phyloP scores from a whole-genome alignment of 2,329 filamentous ascomycete species.

The Apiospora sp. region DNA sequence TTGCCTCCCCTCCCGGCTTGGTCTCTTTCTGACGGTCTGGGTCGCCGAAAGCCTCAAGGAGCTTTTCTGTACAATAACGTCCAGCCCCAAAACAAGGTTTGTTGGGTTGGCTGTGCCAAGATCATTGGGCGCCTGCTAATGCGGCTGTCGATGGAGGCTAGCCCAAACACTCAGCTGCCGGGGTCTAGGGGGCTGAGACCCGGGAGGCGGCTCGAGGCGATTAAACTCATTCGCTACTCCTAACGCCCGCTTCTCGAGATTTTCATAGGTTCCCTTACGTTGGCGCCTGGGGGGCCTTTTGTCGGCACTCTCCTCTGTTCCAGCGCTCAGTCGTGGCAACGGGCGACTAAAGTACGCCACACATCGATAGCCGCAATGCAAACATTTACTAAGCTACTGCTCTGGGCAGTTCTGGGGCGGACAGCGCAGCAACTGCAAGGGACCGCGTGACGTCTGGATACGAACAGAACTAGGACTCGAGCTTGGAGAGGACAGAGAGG shows the following conservation, averaged over 20 bases:
- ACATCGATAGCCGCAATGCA: conserved; percentile 1
- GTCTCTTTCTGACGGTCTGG: not conserved
- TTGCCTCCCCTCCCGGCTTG: not conserved
- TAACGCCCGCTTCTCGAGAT: not conserved
- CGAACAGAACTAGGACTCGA: not conserved
- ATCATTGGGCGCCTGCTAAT: conserved; percentile 7
- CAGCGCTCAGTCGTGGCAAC: not conserved
- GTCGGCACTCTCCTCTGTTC: not conserved
- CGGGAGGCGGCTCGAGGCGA: not conserved
- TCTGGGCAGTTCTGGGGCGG: not conserved
- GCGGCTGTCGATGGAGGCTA: conserved; percentile 8
- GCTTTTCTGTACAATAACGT: not conserved
- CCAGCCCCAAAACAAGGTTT: not conserved
- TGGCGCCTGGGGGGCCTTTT: not conserved
- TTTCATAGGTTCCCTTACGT: not conserved
- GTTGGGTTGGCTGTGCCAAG: not conserved
- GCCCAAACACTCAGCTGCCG: not conserved
- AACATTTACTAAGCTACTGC: not conserved
- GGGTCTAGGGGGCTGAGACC: not conserved
- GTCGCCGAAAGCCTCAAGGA: not conserved
- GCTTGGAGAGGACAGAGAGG: not conserved
- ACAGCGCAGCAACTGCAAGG: not conserved
- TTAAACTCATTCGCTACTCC: not conserved
- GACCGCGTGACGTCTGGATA: not conserved
- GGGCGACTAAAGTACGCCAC: not conserved